These are phyloP conservation scores for Arachnomyces sp. DNA, from an alignment of 2,329 filamentous ascomycete species.

Conservation along the genomic window DNA sequence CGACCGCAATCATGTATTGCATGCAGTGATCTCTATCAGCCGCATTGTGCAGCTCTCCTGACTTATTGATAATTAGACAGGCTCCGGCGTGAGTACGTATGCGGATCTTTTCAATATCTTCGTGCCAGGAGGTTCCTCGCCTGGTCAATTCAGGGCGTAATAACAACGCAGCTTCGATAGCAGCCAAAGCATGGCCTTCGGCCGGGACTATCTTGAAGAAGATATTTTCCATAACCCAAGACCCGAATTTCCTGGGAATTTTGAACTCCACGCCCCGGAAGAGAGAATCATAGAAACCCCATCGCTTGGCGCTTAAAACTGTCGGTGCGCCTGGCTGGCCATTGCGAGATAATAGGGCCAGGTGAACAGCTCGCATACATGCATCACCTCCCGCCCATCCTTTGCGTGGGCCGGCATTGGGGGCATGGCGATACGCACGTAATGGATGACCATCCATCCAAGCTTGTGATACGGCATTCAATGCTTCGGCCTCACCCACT, in stretches of 20 bases:
- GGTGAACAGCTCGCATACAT: slow-evolving; percentile 33
- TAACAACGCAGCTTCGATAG: slow-evolving; percentile 25
- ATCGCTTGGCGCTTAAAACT: slow-evolving; percentile 24
- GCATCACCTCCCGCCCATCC: slow-evolving; percentile 39
- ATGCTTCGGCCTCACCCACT: slow-evolving; percentile 25
- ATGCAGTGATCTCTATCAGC: slow-evolving; percentile 33
- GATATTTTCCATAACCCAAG: slow-evolving; percentile 18
- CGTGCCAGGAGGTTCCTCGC: slow-evolving; percentile 9
- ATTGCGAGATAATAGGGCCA: slow-evolving; percentile 22
- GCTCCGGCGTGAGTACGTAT: slow-evolving; percentile 25
- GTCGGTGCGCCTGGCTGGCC: slow-evolving; percentile 24
- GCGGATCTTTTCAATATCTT: slow-evolving; percentile 19
- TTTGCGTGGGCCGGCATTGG: slow-evolving; percentile 33
- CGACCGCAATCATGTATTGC: slow-evolving; percentile 26
- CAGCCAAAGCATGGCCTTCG: slow-evolving; percentile 28
- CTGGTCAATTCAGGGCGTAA: slow-evolving; percentile 10
- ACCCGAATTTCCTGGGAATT: slow-evolving; percentile 14
- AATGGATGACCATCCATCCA: slow-evolving; percentile 34
- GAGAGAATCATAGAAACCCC: slow-evolving; percentile 28
- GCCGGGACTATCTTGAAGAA: slow-evolving; percentile 22
- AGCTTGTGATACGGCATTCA: slow-evolving; percentile 31
- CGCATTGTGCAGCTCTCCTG: slow-evolving; percentile 18
- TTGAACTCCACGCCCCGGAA: slow-evolving; percentile 16
- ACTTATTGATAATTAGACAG: slow-evolving; percentile 28
- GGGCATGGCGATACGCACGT: slow-evolving; percentile 25